A percentile compares a stretch with the other conserved stretches of the same genome.
Conservation (phyloP, 768 basidiomycete species). For the Lentinula sp. region DNA sequence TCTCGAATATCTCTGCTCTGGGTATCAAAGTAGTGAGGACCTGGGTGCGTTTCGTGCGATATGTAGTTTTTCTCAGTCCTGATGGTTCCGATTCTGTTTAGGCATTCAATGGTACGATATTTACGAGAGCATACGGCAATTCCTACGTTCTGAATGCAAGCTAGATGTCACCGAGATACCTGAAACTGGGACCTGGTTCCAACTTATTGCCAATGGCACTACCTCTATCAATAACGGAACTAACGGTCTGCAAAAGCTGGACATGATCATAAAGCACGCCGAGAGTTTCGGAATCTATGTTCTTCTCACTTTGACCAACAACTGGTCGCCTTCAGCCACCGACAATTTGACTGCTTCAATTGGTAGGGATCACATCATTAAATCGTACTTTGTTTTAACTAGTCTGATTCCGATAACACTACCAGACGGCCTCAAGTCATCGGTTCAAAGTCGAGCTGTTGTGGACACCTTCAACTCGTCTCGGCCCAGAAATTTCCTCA, state of each 20-base stretch:
- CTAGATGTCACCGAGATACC: constrained; percentile 50
- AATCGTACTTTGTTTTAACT: not conserved
- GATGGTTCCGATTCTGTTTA: not conserved
- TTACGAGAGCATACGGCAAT: not conserved
- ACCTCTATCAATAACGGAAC: constrained; percentile 50
- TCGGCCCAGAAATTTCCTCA: constrained; percentile 46
- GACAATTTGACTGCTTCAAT: constrained; percentile 14
- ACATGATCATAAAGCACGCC: constrained; percentile 49
- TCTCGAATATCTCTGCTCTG: constrained; percentile 49
- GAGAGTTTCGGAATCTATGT: constrained; percentile 48
- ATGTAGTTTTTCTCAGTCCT: not conserved
- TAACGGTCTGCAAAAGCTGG: constrained; percentile 59
- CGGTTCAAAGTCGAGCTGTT: constrained; percentile 9
- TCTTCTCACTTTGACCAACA: constrained; percentile 54
- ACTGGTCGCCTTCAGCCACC: constrained; percentile 43
- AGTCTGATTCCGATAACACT: not conserved
- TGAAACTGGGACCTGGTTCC: constrained; percentile 57
- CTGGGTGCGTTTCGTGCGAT: constrained; percentile 29
- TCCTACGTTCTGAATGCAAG: not conserved
- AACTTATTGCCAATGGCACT: constrained; percentile 49
- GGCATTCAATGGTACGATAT: constrained; percentile 55
- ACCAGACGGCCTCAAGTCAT: not conserved
- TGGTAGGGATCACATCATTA: not conserved
- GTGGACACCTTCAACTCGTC: constrained; percentile 26
- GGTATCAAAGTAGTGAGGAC: constrained; percentile 57